Conservation (phyloP, 306 rosid genomes). For the Ziziphus jujuba region DNA sequence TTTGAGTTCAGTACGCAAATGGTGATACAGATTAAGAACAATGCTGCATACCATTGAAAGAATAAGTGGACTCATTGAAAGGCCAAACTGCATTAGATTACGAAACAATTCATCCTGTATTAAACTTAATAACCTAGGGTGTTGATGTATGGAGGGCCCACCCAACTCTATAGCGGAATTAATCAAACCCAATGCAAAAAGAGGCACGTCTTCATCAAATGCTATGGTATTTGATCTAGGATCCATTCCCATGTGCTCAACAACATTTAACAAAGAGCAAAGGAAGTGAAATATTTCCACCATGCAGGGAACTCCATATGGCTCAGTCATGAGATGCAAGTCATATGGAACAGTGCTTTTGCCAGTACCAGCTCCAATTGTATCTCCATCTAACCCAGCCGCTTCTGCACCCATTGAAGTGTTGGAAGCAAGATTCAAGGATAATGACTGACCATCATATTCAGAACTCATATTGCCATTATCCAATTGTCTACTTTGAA, state of each 20-base stretch:
- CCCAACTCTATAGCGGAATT: conserved; percentile 91
- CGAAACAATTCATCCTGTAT: conserved; percentile 55
- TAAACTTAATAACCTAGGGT: conserved; percentile 61
- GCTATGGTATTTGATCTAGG: conserved; percentile 75
- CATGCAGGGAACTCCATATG: conserved; percentile 98
- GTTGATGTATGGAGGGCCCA: conserved; percentile 79
- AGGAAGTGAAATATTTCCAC: conserved; percentile 91
- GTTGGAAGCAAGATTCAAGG: conserved; percentile 47
- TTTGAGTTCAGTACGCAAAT: conserved; percentile 78
- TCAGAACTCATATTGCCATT: conserved; percentile 74
- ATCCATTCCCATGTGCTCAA: conserved; percentile 69
- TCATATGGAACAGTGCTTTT: conserved; percentile 70
- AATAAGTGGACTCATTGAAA: conserved; percentile 75
- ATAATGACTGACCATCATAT: conserved; percentile 57
- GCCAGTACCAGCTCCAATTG: conserved; percentile 42
- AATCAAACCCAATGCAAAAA: conserved; percentile 85
- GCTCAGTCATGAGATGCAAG: conserved; percentile 80
- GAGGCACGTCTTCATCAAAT: conserved; percentile 93
- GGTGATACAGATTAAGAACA: conserved; percentile 84
- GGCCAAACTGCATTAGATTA: conserved; percentile 47
- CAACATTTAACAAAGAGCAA: conserved; percentile 80
- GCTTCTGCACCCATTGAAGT: conserved; percentile 32
- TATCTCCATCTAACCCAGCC: conserved; percentile 57
- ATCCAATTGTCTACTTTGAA: conserved; percentile 69
- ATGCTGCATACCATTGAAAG: conserved; percentile 86